Evolutionary conservation across 345 rosid genomes (phyloP), one percentile per base, ranked within the genome.

Genomic region (Reutealis trisperma): DNA sequence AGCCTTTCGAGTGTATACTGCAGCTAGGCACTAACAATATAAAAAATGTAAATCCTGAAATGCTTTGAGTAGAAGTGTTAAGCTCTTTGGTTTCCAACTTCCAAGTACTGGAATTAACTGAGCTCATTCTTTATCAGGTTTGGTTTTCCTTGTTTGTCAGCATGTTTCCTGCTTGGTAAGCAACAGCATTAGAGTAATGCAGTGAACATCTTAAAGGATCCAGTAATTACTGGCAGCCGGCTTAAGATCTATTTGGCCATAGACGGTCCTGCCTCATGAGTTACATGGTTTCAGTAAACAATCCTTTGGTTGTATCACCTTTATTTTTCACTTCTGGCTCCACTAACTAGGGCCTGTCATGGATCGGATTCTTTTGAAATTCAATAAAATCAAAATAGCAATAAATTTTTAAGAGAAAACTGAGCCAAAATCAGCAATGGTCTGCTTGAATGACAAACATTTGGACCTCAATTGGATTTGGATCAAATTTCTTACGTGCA

Each of bases 21-120:
- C 57, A 72, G 69, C 45, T 8, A 32, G 70, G 34, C 52, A 22
- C 77, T 51, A 63, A 74, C 77, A 34, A 41, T 27, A 21, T 65
- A 65, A 51, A 65, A 41, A 65, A 65, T 65, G 51, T 65, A 65
- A 42, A 65, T 65, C 16, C 18, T 65, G 49, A 42, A 19, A 65
- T 9, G 51, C 51, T 13, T 65, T 65, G 19, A 19, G 16, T 8
- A n/a, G 51, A 65, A 37, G 21, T 65, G 27, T 47, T 37, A 37
- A 8, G 68, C 11, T 64, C 42, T 15, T 65, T 41, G 18, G 6
- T 32, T 63, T 63, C 30, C 5, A 11, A 13, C 4, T 16, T 61
- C 4, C 8, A 37, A 8, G 7, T 6, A 27, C 30, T 27, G 30
- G 30, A 27, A 27, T 27, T 27, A 27, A 27, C 30, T 27, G 30